Base-by-base conservation (phyloP, 805 yeast species). In the Ogataea angusta region DNA sequence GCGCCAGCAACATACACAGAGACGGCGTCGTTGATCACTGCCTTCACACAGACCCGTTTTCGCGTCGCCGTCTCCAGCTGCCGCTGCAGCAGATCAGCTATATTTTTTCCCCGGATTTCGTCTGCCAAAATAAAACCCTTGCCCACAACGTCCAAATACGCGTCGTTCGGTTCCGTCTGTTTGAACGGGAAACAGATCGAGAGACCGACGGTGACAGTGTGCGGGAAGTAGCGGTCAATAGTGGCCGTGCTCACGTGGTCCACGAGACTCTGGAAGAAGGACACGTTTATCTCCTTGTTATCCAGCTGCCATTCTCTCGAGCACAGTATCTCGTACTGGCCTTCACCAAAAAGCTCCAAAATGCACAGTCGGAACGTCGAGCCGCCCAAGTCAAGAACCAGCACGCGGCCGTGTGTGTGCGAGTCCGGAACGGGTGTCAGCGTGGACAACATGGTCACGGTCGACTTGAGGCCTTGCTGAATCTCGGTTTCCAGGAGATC, bases 11-110 rank as follows among this genome's bases (percentile, higher is more conserved):
- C 62, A 53, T 70, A 75, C 0, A 80, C 85, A 0, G 85, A 81
- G n/a, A 79, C 69, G 1, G 85, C 75, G 43, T 59, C 89, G 56
- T 82, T 82, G 22, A 81, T 63, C 27, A 82, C 69, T 12, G 70
- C 60, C 45, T 66, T 58, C 16, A 81, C 68, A 12, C 62, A 55
- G 13, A 73, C 58, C 1, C 49, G 37, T 7, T 72, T 33, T 10
- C 52, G 48, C 30, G 53, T 52, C 8, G 52, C 50, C 3, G 40
- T 17, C 42, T 70, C 61, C 34, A 52, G 23, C 2, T 63, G 54
- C 3, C 47, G 30, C 47, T 69, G 71, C 28, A 81, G 48, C 6
- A 80, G 46, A 2, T 46, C 38, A 34, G 68, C 67, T 24, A 81
- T 54, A 40, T 76, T 73, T 17, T 57, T 42, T 27, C 67, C 64